Base-by-base conservation (phyloP, 1,139 yeast genomes). In the Scheffersomyces insectosa region DNA sequence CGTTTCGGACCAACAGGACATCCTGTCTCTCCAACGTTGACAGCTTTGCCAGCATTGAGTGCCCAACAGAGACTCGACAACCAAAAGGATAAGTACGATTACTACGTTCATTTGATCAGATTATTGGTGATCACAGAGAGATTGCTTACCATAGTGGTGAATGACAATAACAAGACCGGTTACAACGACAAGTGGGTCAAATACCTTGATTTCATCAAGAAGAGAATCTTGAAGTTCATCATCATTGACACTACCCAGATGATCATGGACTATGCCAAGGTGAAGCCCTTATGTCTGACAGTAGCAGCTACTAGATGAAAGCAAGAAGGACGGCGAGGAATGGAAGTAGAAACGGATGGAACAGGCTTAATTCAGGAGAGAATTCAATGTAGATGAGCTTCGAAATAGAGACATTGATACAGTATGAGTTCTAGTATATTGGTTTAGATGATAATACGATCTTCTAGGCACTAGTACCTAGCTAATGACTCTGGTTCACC, bases 201-300 rank as follows among this genome's bases (percentile, higher is more conserved):
- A 46, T 59, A 70, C 31, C 52, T 72, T 45, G 75, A 71, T 34
- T 74, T 73, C 46, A 59, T 74, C 42, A 69, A 69, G 46, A 58
- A 63, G 43, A 60, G 56, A 44, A 61, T 72, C 13, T 62, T 72
- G 49, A 67, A 64, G 47, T 70, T 73, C 46, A 62, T 74, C 16
- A 62, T 72, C 31, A 62, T 72, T 34, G 79, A 74, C 53, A 52
- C 65, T 3, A 60, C 66, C 38, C 69, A 62, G 34, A 70, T 74
- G 75, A 55, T 72, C 28, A 51, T 67, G 35, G 65, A 60, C 35
- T 72, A 70, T 50, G 68, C 68, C 27, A 66, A 67, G 44, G 55
- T 52, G 47, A 57, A 50, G 55, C 70, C 57, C 25, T 20, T 20
- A 8, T 20, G 25, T 6, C 25, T 20, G 25, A 20, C 25, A 20